Evolutionary conservation across 768 basidiomycete genomes (phyloP).

Genomic region (Lentinula lateritia): DNA sequence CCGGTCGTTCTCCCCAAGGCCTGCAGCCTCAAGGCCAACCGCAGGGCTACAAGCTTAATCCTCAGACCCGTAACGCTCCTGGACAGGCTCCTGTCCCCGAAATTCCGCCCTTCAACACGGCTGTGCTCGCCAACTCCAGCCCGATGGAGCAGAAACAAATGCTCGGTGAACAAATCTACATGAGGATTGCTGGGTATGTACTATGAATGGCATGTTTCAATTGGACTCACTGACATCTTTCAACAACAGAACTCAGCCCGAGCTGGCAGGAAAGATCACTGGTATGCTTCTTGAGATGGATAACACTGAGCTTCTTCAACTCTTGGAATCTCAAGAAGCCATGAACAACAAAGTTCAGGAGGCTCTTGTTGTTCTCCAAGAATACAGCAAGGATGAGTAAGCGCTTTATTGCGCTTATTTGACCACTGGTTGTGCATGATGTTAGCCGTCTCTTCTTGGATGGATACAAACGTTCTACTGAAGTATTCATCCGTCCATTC

Average conservation of each 20-base stretch:
- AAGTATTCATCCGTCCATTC: slow-evolving; percentile 45
- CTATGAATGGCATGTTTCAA: neutral
- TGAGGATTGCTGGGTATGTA: slow-evolving; percentile 78
- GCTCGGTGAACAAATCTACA: slow-evolving; percentile 94
- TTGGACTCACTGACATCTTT: slow-evolving; percentile 11
- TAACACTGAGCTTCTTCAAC: slow-evolving; percentile 84
- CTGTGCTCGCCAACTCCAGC: slow-evolving; percentile 52
- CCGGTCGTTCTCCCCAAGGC: slow-evolving; percentile 20
- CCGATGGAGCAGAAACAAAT: slow-evolving; percentile 97
- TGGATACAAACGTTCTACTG: slow-evolving; percentile 16
- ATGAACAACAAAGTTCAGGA: slow-evolving; percentile 89
- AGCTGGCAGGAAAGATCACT: slow-evolving; percentile 96
- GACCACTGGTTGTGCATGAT: neutral
- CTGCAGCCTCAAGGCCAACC: slow-evolving; percentile 21
- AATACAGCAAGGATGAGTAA: slow-evolving; percentile 53
- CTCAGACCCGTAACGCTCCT: slow-evolving; percentile 25
- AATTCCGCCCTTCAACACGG: slow-evolving; percentile 38
- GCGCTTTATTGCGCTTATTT: neutral
- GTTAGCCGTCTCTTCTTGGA: slow-evolving; percentile 20
- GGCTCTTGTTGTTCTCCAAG: slow-evolving; percentile 83
- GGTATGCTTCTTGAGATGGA: slow-evolving; percentile 99
- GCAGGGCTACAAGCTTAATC: slow-evolving; percentile 30
- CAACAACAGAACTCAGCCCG: slow-evolving; percentile 66
- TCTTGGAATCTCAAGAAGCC: slow-evolving; percentile 77
- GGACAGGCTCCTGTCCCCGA: slow-evolving; percentile 28